A percentile compares a stretch with the other conserved stretches of the same genome.
phyloP scores from a whole-genome alignment of 2,329 filamentous ascomycete species.

The Penicillium hordei region DNA sequence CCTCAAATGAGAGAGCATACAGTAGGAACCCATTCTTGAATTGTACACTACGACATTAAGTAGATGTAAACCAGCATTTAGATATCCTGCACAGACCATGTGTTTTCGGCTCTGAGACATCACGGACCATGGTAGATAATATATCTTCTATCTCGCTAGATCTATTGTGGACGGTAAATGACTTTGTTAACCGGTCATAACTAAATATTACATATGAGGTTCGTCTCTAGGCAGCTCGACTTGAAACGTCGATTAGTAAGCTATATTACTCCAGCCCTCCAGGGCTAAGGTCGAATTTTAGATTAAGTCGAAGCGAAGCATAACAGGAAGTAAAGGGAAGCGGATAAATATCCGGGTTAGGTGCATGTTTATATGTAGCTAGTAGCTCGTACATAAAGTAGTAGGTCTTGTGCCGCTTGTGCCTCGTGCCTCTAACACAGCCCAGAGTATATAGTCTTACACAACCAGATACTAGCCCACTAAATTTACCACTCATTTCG shows the following conservation, averaged over 20 bases:
- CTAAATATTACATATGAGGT: no score
- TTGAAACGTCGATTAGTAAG: background rate
- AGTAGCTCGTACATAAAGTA: background rate
- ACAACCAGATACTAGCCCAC: background rate
- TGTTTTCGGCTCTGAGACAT: background rate
- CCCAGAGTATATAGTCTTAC: background rate
- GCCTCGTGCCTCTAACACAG: background rate
- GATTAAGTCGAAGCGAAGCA: background rate
- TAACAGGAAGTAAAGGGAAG: no score
- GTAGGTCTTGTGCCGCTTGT: background rate
- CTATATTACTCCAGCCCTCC: background rate
- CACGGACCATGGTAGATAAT: background rate
- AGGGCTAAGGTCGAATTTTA: background rate
- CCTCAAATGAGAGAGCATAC: fast-evolving
- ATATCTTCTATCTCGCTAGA: no score
- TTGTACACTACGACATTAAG: no score
- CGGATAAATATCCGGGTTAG: background rate
- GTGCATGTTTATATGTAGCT: background rate
- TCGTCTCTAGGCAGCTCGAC: background rate
- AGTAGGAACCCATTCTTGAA: no score
- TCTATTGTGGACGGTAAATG: background rate
- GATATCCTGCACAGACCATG: background rate
- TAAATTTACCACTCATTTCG: background rate
- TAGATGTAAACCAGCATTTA: no score
- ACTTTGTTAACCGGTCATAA: background rate